Evolutionary conservation across 495 filamentous ascomycete genomes (phyloP), one percentile per base, ranked within the genome.

Genomic region (Pseudevernia furfuracea): DNA sequence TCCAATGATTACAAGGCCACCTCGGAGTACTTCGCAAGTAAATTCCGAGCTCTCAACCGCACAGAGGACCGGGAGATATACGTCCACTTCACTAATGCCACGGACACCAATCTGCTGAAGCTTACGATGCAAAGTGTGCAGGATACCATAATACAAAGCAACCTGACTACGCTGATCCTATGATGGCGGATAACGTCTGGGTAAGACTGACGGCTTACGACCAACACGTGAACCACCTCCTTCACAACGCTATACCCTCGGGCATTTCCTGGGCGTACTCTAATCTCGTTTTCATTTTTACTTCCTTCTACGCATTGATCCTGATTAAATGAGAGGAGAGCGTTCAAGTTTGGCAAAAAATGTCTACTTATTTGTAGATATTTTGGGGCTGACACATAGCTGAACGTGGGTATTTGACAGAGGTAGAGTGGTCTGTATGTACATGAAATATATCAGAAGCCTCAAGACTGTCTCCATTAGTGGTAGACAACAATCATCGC

Each of bases 81-180:
- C 69, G 89, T 91, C 59, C 91, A 97, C 72, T 91, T 89, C 71
- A 97, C 92, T 28, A 96, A 96, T 69, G 92, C 92, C 10, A 97
- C 92, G 14, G 92, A 97, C 74, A 97, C 92, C 41, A 94, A 95
- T 72, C 77, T 98, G 60, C 80, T 98, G 61, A 97, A 96, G 78
- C 95, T 93, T 68, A 98, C 94, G 32, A 98, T 98, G 94, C 83
- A 85, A 61, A 95, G 89, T 36, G 94, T 98, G 41, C 94, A 97
- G 73, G 94, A 98, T 73, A 98, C 97, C 89, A 97, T 98, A 75
- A 93, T 98, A 69, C 94, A 98, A 80, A 89, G 91, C 75, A 98
- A 98, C 75, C 81, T 98, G 64, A 90, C 96, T 77, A 87, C 88
- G 72, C 79, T 98, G 69, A 96, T 98, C 71, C 84, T 97, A 78